Evolutionary conservation across 2,329 filamentous ascomycete species (phyloP), one percentile per base, ranked within the genome.

Genomic region (Botrytis sinoallii): DNA sequence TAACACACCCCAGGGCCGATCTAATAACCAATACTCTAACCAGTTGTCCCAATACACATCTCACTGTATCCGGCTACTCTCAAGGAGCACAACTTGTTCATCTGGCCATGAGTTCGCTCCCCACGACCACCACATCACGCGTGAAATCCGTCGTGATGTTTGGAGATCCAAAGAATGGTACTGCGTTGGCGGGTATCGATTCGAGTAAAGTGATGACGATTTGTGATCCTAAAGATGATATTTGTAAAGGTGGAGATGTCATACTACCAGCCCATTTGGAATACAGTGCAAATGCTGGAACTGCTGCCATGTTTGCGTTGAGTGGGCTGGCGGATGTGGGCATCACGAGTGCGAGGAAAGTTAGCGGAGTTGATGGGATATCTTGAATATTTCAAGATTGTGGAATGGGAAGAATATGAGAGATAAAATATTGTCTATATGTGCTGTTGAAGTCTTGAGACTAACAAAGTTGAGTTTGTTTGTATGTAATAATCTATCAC

Each of bases 51-150:
- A 52, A 52, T 18, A 78, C 78, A 2, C 72, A 69, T 14, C 75
- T 80, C 46, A 70, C 77, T 44, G 72, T 80, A 29, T 77, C 77
- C 7, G 78, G 77, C 52, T 80, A 79, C 69, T 78, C 76, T 7
- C 78, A 79, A 75, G 78, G 78, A n/a, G 78, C 78, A 0, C 78
- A 80, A 72, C 63, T 80, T 10, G 75, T 80, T 25, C 78, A 80
- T 48, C 74, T 75, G 1, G 77, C 78, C 2, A 74, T 75, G n/a
- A 25, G 76, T 20, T 65, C 69, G 1, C 70, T 79, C 0, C 73
- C 78, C 8, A 10, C 67, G 9, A 74, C 70, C 48, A 76, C 73
- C 6, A 74, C 75, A 1, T 71, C 76, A 1, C 74, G 77, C 48
- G 78, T 80, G 44, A 66, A 75, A 42, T 75, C 75, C 4, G 72